Conservation (phyloP, 257 asterid genomes). For the Ophiorrhiza pumila region DNA sequence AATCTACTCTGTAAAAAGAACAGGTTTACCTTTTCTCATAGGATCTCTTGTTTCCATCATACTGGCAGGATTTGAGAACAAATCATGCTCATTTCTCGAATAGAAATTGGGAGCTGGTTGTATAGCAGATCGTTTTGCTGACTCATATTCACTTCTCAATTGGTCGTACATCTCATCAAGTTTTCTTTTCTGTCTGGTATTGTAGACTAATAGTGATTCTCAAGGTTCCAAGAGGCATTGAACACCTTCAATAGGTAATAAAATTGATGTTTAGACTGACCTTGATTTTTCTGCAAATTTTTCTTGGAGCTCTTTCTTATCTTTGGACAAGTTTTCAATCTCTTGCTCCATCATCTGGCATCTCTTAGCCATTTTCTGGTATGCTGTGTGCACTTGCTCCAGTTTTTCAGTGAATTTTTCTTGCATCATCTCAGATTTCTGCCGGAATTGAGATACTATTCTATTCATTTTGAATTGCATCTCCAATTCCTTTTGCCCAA, state of each 20-base stretch:
- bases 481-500: conserved; percentile 88
- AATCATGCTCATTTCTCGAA: conserved; percentile 62
- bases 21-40: conserved; percentile 61
- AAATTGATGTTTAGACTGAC: conserved; percentile 30
- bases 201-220: conserved; percentile 9
- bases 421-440: conserved; percentile 85
- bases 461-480: conserved; percentile 82
- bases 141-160: conserved; percentile 74
- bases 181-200: conserved; percentile 88
- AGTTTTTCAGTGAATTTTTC: conserved; percentile 80
- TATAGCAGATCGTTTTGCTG: conserved; percentile 71
- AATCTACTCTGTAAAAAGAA: conserved; percentile 19
- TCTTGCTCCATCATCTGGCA: conserved; percentile 93
- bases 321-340: conserved; percentile 69
- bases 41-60: conserved; percentile 68
- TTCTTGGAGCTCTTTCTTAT: conserved; percentile 90
- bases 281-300: conserved; percentile 91
- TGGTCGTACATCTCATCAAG: conserved; percentile 99
- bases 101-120: conserved; percentile 72
- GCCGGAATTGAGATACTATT: conserved; percentile 73
- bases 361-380: conserved; percentile 78
- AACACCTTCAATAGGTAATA: neutral
- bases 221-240: conserved; percentile 16
- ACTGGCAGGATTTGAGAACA: conserved; percentile 59
- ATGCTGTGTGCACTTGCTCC: conserved; percentile 82